Conservation (phyloP, 495 filamentous ascomycete species). For the Penicillium salamii region DNA sequence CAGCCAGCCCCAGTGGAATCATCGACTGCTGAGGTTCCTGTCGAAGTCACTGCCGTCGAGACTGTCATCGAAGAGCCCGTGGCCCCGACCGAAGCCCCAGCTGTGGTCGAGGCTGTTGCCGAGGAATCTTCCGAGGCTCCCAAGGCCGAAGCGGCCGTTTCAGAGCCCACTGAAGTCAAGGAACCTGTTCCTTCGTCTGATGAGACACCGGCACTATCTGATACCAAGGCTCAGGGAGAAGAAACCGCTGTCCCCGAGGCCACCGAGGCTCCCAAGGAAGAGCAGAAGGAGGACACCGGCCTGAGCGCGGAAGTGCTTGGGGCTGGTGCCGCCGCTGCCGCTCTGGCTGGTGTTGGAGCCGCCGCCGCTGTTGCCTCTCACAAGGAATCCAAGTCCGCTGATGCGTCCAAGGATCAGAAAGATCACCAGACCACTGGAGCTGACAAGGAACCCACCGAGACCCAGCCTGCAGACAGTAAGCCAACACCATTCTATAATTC, state of each 20-base stretch:
- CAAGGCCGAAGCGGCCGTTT: slow-evolving; percentile 4
- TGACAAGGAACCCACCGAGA: slow-evolving; percentile 8
- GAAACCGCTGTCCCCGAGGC: slow-evolving; percentile 3
- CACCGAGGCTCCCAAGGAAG: slow-evolving; percentile 15
- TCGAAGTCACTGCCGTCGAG: slow-evolving; percentile 4
- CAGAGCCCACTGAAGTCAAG: slow-evolving; percentile 7
- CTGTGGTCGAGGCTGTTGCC: slow-evolving; percentile 1
- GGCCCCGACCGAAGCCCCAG: not conserved
- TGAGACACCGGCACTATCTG: slow-evolving; percentile 4
- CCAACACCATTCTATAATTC: slow-evolving; percentile 14
- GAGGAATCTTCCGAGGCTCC: slow-evolving; percentile 6
- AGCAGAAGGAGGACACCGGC: slow-evolving; percentile 22
- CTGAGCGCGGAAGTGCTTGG: slow-evolving; percentile 24
- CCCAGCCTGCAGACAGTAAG: slow-evolving; percentile 30
- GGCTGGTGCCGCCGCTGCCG: slow-evolving; percentile 22
- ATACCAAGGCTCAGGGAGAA: slow-evolving; percentile 8
- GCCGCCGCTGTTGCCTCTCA: slow-evolving; percentile 15
- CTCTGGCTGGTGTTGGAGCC: slow-evolving; percentile 19
- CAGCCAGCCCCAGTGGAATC: slow-evolving; percentile 8
- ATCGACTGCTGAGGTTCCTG: slow-evolving; percentile 9
- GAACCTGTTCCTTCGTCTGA: slow-evolving; percentile 4
- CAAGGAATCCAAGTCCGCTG: slow-evolving; percentile 14
- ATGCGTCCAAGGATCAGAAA: slow-evolving; percentile 10
- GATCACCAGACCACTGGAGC: slow-evolving; percentile 1
- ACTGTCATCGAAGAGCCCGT: not conserved